Conservation (phyloP, 208 protist species). For the Jaenimonas drosophilae region DNA sequence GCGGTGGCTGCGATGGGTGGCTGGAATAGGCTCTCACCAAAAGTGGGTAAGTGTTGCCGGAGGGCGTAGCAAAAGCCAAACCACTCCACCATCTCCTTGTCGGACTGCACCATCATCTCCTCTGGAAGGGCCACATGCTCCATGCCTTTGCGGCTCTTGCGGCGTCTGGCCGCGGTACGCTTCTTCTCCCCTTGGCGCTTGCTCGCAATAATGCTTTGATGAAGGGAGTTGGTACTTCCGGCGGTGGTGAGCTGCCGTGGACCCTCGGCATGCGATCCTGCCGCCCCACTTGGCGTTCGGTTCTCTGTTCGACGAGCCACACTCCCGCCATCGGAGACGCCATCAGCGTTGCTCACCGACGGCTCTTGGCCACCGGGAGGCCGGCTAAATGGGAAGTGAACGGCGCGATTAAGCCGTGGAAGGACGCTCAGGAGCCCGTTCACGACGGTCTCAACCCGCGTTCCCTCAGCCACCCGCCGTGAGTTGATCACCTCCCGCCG, state of each 20-base stretch:
- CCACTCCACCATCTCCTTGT: constrained; percentile 60
- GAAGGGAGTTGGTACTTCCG: no score
- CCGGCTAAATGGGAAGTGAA: constrained; percentile 24
- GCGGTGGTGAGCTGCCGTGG: no score
- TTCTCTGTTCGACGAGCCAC: not conserved
- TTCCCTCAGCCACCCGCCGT: constrained; percentile 5
- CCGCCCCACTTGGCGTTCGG: no score
- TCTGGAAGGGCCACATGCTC: constrained; percentile 6
- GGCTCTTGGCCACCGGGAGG: not conserved
- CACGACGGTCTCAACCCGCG: constrained; percentile 8
- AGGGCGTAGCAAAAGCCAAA: constrained; percentile 45
- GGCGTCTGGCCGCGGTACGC: no score
- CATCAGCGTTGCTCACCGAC: constrained; percentile 1
- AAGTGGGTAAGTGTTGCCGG: constrained; percentile 17
- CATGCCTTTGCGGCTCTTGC: no score
- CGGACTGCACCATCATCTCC: constrained; percentile 13
- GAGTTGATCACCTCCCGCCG: constrained; percentile 10
- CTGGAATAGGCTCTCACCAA: constrained; percentile 30
- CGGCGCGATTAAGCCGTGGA: constrained; percentile 18
- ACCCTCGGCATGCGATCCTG: no score
- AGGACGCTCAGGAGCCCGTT: constrained; percentile 8
- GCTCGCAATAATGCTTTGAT: no score
- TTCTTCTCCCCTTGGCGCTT: no score
- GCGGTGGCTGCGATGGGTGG: constrained; percentile 3
- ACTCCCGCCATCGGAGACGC: not conserved